These are phyloP conservation scores for Podospora australis DNA, from an alignment of 495 filamentous ascomycete genomes.

Conservation along the genomic window DNA sequence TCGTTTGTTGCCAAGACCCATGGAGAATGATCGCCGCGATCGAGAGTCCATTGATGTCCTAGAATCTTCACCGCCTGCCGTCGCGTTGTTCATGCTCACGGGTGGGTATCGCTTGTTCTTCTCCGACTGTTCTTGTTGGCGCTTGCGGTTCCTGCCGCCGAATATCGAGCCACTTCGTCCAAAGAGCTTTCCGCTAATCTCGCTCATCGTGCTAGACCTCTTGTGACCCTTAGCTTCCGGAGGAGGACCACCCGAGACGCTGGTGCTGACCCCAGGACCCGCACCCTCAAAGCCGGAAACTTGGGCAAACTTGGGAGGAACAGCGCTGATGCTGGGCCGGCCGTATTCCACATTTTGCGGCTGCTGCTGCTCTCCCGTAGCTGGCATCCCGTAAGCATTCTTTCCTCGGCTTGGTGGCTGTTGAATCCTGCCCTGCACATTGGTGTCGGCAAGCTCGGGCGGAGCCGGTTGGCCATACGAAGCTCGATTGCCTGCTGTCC, in stretches of 20 bases:
- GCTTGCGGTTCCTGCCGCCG: slow-evolving; percentile 48
- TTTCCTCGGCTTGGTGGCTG: slow-evolving; percentile 72
- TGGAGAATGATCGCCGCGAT: slow-evolving; percentile 66
- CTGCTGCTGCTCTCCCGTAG: slow-evolving; percentile 56
- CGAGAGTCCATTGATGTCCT: slow-evolving; percentile 71
- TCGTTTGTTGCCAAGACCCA: slow-evolving; percentile 66
- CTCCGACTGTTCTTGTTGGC: slow-evolving; percentile 38
- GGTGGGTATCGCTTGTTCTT: slow-evolving; percentile 64
- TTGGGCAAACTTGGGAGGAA: slow-evolving; percentile 45
- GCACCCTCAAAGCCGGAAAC: slow-evolving; percentile 37
- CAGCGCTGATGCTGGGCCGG: slow-evolving; percentile 52
- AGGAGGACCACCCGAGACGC: not conserved
- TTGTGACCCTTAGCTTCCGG: slow-evolving; percentile 65
- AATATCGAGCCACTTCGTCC: slow-evolving; percentile 75
- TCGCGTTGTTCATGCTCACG: slow-evolving; percentile 66
- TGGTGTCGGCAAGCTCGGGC: slow-evolving; percentile 81
- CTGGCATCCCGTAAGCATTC: slow-evolving; percentile 62
- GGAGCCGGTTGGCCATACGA: slow-evolving; percentile 87
- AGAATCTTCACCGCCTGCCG: slow-evolving; percentile 45
- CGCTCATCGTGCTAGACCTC: slow-evolving; percentile 81
- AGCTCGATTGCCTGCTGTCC: slow-evolving; percentile 65
- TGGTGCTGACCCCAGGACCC: not conserved
- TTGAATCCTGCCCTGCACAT: slow-evolving; percentile 83
- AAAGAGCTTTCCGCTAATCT: slow-evolving; percentile 71
- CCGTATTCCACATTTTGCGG: slow-evolving; percentile 45